These are phyloP conservation scores for Fusarium sp. DNA, from an alignment of 2,329 filamentous ascomycete genomes.

Conservation along the genomic window DNA sequence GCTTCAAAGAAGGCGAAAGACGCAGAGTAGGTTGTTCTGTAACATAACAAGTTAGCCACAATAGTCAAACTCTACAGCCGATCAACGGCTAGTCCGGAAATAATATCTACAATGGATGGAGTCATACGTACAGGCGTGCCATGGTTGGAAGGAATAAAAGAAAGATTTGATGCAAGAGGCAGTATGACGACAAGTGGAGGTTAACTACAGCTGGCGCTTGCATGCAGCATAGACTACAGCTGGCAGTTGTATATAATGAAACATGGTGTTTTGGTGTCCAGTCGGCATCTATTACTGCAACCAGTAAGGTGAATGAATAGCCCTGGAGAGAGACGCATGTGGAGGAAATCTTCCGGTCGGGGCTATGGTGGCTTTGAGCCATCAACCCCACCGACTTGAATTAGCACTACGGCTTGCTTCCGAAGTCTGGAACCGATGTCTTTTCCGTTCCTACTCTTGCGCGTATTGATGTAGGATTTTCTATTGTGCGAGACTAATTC, in stretches of 20 bases:
- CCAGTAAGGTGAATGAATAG: neutral
- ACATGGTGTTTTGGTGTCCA: neutral
- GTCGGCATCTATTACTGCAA: neutral
- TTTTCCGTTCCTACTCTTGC: neutral
- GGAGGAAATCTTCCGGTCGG: neutral
- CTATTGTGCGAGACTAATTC: neutral
- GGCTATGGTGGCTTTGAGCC: neutral
- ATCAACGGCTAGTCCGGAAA: neutral
- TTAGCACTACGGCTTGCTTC: neutral
- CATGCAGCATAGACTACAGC: neutral
- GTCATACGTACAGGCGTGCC: neutral
- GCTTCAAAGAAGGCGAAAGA: neutral
- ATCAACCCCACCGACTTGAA: neutral
- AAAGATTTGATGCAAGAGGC: neutral
- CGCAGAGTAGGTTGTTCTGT: neutral
- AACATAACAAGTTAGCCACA: neutral
- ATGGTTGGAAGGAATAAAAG: neutral
- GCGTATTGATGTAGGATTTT: neutral
- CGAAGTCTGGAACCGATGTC: neutral
- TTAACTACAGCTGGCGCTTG: neutral
- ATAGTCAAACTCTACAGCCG: neutral
- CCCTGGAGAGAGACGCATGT: neutral
- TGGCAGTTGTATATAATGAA: neutral
- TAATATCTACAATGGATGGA: rapidly evolving
- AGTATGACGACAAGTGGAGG: neutral